Conservation (phyloP, 2,329 filamentous ascomycete genomes). For the Alternaria triticimaculans region DNA sequence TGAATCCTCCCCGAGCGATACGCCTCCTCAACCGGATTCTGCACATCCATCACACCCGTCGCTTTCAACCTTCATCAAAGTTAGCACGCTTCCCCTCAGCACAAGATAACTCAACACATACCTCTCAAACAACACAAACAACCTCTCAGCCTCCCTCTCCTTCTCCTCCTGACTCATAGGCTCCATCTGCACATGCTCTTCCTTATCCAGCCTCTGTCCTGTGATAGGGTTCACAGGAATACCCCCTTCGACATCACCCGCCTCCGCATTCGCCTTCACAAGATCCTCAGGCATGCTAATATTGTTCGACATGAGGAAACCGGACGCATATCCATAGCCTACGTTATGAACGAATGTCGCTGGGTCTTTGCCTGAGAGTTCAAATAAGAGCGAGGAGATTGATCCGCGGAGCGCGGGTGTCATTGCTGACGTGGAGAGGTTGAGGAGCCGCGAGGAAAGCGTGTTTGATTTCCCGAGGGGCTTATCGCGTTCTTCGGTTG, state of each 20-base stretch:
- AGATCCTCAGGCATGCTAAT: conserved; percentile 75
- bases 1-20: conserved; percentile 73
- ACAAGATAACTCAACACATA: too few relatives aligned
- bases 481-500: conserved; percentile 74
- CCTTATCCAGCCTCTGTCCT: conserved; percentile 77
- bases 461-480: conserved; percentile 79
- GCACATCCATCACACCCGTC: conserved; percentile 77
- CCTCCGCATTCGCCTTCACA: conserved; percentile 59
- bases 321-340: conserved; percentile 91
- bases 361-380: conserved; percentile 82
- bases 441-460: conserved; percentile 77
- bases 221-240: conserved; percentile 79
- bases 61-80: conserved; percentile 60
- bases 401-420: conserved; percentile 75
- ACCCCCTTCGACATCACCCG: conserved; percentile 22
- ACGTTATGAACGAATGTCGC: conserved; percentile 86
- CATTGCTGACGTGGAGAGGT: conserved; percentile 75
- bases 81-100: too few relatives aligned
- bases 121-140: conserved; percentile 90
- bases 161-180: conserved; percentile 93
- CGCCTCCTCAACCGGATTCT: conserved; percentile 79
- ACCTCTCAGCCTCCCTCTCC: conserved; percentile 83
- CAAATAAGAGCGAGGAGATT: conserved; percentile 82
- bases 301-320: conserved; percentile 85
- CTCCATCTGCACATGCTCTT: conserved; percentile 64